These are phyloP conservation scores for Microbotryomycetes sp. DNA, from an alignment of 1,284 basidiomycete species.

Conservation along the genomic window DNA sequence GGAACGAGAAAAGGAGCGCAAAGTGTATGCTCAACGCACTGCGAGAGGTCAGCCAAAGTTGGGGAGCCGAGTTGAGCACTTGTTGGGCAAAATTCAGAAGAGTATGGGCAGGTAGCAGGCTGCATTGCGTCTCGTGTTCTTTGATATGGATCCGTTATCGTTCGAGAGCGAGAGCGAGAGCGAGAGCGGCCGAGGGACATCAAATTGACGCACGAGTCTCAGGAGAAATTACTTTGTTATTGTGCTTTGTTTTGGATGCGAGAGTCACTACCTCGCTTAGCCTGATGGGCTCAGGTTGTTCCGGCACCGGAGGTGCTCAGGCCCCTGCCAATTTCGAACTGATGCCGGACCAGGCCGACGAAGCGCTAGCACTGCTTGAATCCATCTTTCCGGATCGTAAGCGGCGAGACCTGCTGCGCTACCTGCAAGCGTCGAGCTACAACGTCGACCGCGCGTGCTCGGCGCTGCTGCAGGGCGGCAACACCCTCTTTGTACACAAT, in stretches of 20 bases:
- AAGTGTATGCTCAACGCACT: constrained; percentile 8
- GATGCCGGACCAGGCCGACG: not conserved
- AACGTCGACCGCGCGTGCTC: constrained; percentile 15
- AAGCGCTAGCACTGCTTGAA: not conserved
- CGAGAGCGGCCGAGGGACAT: no score
- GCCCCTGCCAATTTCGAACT: not conserved
- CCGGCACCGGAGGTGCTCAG: not conserved
- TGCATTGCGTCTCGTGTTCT: no score
- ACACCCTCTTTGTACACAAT: not conserved
- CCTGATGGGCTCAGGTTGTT: not conserved
- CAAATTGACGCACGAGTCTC: no score
- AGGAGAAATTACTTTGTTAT: no score
- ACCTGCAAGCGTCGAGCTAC: constrained; percentile 9
- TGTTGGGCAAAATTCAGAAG: constrained; percentile 25
- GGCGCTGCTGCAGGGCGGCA: not conserved
- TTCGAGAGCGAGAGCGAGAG: no score
- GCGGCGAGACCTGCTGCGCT: not conserved
- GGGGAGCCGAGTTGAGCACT: constrained; percentile 18
- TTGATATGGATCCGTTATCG: no score
- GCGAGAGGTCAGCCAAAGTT: constrained; percentile 27
- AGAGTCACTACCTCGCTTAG: no score
- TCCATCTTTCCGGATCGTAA: constrained; percentile 9
- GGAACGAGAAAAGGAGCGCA: constrained; percentile 17
- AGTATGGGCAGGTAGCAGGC: constrained; percentile 3
- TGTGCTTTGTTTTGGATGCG: not conserved